Conservation (phyloP, 306 rosid species). For the Coriaria nepalensis region DNA sequence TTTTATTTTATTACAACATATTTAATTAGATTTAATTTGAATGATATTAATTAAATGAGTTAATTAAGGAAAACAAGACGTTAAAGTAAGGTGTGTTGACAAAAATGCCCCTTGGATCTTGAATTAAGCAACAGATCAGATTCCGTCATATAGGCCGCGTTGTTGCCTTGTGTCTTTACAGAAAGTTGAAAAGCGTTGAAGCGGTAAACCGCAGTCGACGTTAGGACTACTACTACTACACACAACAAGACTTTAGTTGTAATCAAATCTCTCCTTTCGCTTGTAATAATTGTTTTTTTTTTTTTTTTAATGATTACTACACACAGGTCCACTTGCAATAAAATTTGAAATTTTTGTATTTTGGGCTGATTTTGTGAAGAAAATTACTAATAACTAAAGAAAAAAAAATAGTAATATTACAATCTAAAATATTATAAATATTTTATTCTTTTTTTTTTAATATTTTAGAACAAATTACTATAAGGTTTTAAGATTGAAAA, state of each 20-base stretch:
- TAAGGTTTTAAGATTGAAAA: too few relatives aligned
- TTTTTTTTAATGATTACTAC: too few relatives aligned
- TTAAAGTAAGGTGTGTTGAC: not conserved
- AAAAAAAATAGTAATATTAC: too few relatives aligned
- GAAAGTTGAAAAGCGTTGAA: constrained; percentile 20
- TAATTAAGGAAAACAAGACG: constrained; percentile 21
- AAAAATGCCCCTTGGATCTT: constrained; percentile 13
- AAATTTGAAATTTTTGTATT: too few relatives aligned
- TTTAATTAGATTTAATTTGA: not conserved
- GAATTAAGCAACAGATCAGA: constrained; percentile 12
- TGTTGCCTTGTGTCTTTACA: not conserved
- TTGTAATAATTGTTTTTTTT: too few relatives aligned
- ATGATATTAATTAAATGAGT: constrained; percentile 6
- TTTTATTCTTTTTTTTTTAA: too few relatives aligned
- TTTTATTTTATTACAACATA: constrained; percentile 1
- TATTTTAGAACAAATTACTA: too few relatives aligned
- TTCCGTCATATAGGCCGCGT: constrained; percentile 14
- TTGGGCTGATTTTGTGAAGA: too few relatives aligned
- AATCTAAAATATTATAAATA: too few relatives aligned
- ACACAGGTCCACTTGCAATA: too few relatives aligned
- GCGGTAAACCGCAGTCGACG: constrained; percentile 22
- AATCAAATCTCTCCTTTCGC: not conserved
- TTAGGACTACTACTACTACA: too few relatives aligned
- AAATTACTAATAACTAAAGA: too few relatives aligned
- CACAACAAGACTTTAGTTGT: not conserved